Percentiles rank a stretch among this genome's conserved stretches.
Evolutionary conservation across 2,329 filamentous ascomycete genomes (phyloP).

Genomic region (Microcyclospora pomicola): DNA sequence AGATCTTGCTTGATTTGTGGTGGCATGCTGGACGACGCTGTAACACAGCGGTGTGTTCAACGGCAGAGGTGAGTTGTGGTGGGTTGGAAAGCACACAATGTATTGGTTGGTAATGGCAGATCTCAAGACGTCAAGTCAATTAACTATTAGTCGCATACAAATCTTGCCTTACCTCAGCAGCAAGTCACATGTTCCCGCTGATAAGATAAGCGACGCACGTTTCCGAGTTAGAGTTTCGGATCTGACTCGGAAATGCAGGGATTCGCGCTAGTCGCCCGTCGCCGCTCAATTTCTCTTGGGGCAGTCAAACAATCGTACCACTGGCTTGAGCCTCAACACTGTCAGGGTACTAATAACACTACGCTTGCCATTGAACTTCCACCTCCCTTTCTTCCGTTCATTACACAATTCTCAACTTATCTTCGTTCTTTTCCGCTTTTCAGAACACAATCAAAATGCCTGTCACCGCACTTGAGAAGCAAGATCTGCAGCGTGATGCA

Average conservation of each 20-base stretch:
- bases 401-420: neutral
- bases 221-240: no score
- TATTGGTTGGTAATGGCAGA: neutral
- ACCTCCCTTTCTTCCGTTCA: neutral
- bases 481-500: slow-evolving; percentile 32
- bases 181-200: no score
- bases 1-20: slow-evolving; percentile 93
- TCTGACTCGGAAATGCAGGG: no score
- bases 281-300: neutral
- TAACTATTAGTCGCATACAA: neutral
- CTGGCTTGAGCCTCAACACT: no score
- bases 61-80: neutral
- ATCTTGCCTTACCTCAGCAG: no score
- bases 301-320: no score
- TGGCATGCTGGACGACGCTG: slow-evolving; percentile 42
- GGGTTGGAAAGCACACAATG: neutral
- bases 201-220: no score
- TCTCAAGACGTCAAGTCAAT: neutral
- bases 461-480: slow-evolving; percentile 26
- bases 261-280: neutral
- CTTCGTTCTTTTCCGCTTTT: neutral
- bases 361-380: no score
- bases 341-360: no score
- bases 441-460: slow-evolving; percentile 10
- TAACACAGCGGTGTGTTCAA: neutral